Evolutionary conservation across 805 yeast genomes (phyloP).

Genomic region (Ogataea wickerhamii): DNA sequence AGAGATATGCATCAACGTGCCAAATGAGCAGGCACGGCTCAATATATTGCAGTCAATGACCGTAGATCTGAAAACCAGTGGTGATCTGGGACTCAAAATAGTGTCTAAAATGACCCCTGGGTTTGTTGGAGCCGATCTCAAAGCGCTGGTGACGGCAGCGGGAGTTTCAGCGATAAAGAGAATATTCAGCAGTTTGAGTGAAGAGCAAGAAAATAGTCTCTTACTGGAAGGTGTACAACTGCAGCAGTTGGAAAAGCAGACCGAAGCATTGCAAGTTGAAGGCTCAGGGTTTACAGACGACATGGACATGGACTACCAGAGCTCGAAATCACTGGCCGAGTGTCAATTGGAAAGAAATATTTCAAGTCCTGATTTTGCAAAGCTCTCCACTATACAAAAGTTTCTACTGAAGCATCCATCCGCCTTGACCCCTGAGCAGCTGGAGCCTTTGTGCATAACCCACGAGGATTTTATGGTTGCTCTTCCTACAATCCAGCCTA

Average conservation of each 20-base stretch:
- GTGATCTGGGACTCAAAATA: constrained; percentile 62
- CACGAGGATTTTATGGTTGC: constrained; percentile 81
- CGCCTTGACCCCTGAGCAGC: constrained; percentile 71
- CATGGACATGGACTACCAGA: constrained; percentile 23
- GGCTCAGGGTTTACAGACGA: constrained; percentile 14
- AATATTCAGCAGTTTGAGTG: constrained; percentile 63
- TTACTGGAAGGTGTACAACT: constrained; percentile 15
- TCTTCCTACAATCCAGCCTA: constrained; percentile 90
- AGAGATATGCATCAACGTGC: constrained; percentile 93
- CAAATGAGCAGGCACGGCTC: constrained; percentile 77
- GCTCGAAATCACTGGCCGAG: constrained; percentile 1
- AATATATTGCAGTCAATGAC: constrained; percentile 77
- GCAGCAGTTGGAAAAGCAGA: constrained; percentile 8
- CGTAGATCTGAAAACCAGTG: constrained; percentile 58
- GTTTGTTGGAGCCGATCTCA: constrained; percentile 95
- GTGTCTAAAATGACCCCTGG: constrained; percentile 95
- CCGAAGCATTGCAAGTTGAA: constrained; percentile 6
- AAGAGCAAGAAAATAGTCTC: constrained; percentile 33
- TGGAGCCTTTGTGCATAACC: constrained; percentile 70
- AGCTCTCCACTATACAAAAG: constrained; percentile 60
- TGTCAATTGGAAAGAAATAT: constrained; percentile 2
- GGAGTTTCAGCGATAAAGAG: constrained; percentile 93
- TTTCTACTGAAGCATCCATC: constrained; percentile 74
- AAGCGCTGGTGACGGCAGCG: constrained; percentile 91
- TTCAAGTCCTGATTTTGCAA: constrained; percentile 7